Conservation (phyloP, 257 asterid genomes). For the Solanum gracilifrons region DNA sequence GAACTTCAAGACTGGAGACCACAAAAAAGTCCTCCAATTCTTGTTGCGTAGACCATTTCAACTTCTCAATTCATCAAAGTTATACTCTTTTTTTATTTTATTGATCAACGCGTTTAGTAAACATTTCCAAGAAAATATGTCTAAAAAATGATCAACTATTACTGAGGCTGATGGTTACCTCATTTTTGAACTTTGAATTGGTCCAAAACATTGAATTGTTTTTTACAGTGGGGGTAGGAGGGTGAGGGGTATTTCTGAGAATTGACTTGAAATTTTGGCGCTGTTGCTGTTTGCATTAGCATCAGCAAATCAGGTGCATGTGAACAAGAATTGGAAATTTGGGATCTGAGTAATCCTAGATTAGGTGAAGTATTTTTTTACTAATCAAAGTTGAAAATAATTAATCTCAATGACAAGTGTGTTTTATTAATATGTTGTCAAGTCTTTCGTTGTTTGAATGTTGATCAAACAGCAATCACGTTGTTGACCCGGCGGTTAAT, state of each 20-base stretch:
- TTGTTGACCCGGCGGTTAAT: constrained; percentile 2
- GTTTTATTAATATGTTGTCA: neutral
- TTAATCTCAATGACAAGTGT: neutral
- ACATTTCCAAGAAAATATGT: neutral
- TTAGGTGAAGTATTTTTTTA: neutral
- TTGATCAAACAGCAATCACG: neutral
- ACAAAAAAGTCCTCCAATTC: neutral
- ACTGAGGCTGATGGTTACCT: neutral
- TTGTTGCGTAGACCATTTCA: neutral
- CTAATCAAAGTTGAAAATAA: neutral
- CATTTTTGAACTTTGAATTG: neutral
- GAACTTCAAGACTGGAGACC: neutral
- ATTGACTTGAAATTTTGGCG: neutral
- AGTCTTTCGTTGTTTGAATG: neutral
- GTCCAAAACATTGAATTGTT: neutral
- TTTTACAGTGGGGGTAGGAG: neutral
- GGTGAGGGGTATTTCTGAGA: neutral
- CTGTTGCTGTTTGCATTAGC: neutral
- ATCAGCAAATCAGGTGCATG: neutral
- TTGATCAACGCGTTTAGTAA: constrained; percentile 13
- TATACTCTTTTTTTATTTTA: neutral
- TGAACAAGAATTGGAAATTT: neutral
- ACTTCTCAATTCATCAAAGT: neutral
- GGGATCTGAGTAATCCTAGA: neutral
- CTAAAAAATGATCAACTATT: neutral